Base-by-base conservation (phyloP, 176 grass and related monocot genomes). In the Luzula sylvatica region DNA sequence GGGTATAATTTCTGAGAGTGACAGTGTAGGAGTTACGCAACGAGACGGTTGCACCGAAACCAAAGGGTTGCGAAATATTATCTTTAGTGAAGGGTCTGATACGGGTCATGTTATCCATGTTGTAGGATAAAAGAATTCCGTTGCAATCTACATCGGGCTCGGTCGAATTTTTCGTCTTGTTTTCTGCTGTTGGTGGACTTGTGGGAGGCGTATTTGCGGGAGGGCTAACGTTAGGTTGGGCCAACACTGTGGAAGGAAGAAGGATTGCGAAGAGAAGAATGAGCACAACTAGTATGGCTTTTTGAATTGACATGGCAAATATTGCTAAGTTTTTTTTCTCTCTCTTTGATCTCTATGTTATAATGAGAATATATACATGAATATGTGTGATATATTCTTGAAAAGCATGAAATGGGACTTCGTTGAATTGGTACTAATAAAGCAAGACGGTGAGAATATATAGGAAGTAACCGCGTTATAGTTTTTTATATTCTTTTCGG, bases 81-180 rank as follows among this genome's bases (percentile, higher is more conserved):
- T 52, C 56, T 7, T 21, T 2, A 3, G 77, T 58, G 70, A 79
- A 82, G 0, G 87, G 87, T 28, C 82, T 64, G 73, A 94, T 86
- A 82, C 30, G 73, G 1, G 62, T 22, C 20, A 47, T 73, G 7
- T n/a, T 3, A 29, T 76, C 46, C n/a, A 86, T 43, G 18, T 32
- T 30, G 82, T 94, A 94, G 26, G 26, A 68, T 38, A 94, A 75
- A 9, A 75, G 56, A 15, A 94, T 60, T 16, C 87, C 82, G 15
- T 94, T 94, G 73, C 87, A 94, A 20, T 61, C 70, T 19, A 7
- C 2, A 26, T 71, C 56, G 0, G 69, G 87, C 26, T 61, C 11
- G 7, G 73, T 76, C 5, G 67, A 14, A 16, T 61, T 61, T 61
- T 14, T n/a, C 2, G 23, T 14, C 9, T 19, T 26, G 2, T 17